A percentile compares a stretch with the other conserved stretches of the same genome.
These are phyloP conservation scores for Aspergillus avenaceus DNA, from an alignment of 495 filamentous ascomycete genomes.

Conservation along the genomic window DNA sequence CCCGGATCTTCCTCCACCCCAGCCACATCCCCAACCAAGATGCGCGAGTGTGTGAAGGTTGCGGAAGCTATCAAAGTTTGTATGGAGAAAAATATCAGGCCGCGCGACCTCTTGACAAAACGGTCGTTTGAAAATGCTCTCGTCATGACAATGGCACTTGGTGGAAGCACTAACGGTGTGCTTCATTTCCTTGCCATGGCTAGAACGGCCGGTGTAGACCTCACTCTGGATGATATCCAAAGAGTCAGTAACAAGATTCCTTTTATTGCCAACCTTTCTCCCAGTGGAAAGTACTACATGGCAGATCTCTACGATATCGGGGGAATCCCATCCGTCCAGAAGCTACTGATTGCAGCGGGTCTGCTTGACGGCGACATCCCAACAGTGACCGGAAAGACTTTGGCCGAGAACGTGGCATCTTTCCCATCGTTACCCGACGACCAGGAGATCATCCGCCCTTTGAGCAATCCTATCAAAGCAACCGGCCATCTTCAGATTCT, in stretches of 20 bases:
- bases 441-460: conserved; percentile 80
- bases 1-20: conserved; percentile 90
- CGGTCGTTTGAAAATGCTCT: conserved; percentile 90
- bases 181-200: conserved; percentile 96
- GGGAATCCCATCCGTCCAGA: conserved; percentile 86
- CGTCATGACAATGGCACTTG: conserved; percentile 87
- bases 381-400: conserved; percentile 89
- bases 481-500: conserved; percentile 90
- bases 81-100: conserved; percentile 84
- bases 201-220: conserved; percentile 74
- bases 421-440: conserved; percentile 77
- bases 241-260: conserved; percentile 85
- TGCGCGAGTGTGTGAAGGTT: conserved; percentile 83
- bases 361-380: conserved; percentile 79
- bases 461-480: conserved; percentile 79
- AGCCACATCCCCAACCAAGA: conserved; percentile 82
- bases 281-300: conserved; percentile 85
- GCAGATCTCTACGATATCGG: conserved; percentile 94
- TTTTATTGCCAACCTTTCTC: conserved; percentile 89
- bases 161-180: conserved; percentile 88
- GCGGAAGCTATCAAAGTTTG: conserved; percentile 81
- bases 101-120: conserved; percentile 79
- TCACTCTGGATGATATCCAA: conserved; percentile 86
- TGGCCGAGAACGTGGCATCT: conserved; percentile 80
- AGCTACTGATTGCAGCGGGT: conserved; percentile 78